Percentiles rank a stretch among this genome's conserved stretches.
Evolutionary conservation across 116 monocot species (phyloP).

Genomic region (Papilionanthe hybrid): DNA sequence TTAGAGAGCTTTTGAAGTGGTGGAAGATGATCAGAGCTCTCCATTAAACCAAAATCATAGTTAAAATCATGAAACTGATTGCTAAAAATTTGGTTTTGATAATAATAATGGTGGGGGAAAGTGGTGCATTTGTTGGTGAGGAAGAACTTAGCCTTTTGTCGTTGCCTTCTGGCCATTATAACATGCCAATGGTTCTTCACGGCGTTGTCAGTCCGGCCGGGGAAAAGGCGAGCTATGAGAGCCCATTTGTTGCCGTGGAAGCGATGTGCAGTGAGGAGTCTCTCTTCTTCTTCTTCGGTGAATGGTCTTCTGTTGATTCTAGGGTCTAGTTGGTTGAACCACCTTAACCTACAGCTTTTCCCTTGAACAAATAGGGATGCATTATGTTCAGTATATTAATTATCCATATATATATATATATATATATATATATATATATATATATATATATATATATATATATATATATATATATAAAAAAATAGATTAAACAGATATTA

Average conservation of each 20-base stretch:
- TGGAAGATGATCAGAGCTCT: not conserved
- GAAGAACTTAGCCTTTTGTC: conserved; percentile 27
- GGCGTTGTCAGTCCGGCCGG: conserved; percentile 74
- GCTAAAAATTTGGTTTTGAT: not conserved
- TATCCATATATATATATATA: too few species aligned
- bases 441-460: too few species aligned
- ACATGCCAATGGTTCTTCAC: conserved; percentile 90
- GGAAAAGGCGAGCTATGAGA: conserved; percentile 68
- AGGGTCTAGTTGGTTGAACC: conserved; percentile 86
- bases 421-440: too few species aligned
- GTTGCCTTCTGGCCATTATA: conserved; percentile 50
- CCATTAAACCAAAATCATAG: not conserved
- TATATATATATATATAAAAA: too few species aligned
- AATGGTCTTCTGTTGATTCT: conserved; percentile 69
- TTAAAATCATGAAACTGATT: not conserved
- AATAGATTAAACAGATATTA: too few species aligned
- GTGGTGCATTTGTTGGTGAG: conserved; percentile 7
- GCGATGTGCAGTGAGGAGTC: conserved; percentile 49
- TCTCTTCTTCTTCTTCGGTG: conserved; percentile 64
- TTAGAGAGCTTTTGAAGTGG: conserved; percentile 4
- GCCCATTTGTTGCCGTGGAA: conserved; percentile 80
- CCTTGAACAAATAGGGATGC: conserved; percentile 20
- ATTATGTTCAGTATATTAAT: too few species aligned
- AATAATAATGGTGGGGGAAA: not conserved
- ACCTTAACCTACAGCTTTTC: conserved; percentile 81